Evolutionary conservation across 768 basidiomycete genomes (phyloP), one percentile per base, ranked within the genome.

Genomic region (Cytidiella melzeri): DNA sequence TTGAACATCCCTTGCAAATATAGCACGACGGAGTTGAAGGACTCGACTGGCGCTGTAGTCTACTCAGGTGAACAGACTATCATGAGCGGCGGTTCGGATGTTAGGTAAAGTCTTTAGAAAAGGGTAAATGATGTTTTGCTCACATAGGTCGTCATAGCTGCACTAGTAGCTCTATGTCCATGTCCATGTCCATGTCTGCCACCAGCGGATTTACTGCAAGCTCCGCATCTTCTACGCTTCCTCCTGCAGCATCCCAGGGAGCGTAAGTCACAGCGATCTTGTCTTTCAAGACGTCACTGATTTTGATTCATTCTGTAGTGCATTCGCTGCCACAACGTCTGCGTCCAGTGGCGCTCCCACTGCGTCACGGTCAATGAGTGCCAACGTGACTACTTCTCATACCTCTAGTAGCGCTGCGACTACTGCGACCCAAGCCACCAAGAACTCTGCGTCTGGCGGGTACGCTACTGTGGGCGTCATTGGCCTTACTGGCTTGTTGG

Each of bases 1-100:
- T 23, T 4, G 5, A 20, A 24, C 30, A 27, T 6, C 21, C 30
- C 26, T 3, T 12, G 2, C 43, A 24, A 13, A 19, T 41, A 11
- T 44, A 88, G 85, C 55, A 75, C 76, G n/a, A 55, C 77, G 27
- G 59, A 59, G 11, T 50, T 84, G 54, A 83, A 80, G 66, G 86
- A 87, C 53, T 65, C 64, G 58, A 76, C 77, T 12, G 86, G 86
- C 13, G 13, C 60, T 1, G 61, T 57, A 7, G 77, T 71, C 5
- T 88, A 72, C 65, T 76, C 77, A 12, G 77, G 78, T 44, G 65
- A 69, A 2, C 67, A 80, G 26, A 76, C 67, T 0, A 62, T 87
- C 42, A 54, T 63, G 46, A n/a, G n/a, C n/a, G 2, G 60, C 4
- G 66, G 76, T 24, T 41, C 58, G 10, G 67, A 71, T 50, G 52